These are phyloP conservation scores for Candida qinlingensis DNA, from an alignment of 805 yeast genomes.

Conservation along the genomic window DNA sequence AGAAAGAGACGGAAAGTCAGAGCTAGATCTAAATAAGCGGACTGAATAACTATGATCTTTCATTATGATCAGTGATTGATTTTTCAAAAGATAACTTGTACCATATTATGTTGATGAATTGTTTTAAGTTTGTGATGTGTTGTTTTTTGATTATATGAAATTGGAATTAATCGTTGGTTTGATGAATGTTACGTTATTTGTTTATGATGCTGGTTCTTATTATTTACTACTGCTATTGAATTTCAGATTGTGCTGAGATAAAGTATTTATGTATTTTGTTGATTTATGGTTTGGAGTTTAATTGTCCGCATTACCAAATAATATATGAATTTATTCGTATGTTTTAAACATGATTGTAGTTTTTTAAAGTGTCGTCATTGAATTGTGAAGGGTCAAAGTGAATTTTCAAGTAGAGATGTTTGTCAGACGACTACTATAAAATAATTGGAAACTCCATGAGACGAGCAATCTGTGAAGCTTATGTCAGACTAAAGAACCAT, in stretches of 20 bases:
- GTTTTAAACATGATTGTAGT: slow-evolving; percentile 4
- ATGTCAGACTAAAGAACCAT: too few relatives aligned
- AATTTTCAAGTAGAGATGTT: too few relatives aligned
- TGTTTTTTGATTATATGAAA: not conserved
- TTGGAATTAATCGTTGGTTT: not conserved
- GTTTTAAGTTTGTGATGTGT: not conserved
- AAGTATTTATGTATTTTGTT: not conserved
- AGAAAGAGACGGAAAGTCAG: slow-evolving; percentile 99
- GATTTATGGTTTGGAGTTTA: slow-evolving; percentile 1
- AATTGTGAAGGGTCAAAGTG: too few relatives aligned
- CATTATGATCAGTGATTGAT: not conserved
- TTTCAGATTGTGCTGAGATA: slow-evolving; percentile 2
- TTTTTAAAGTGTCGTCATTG: not conserved
- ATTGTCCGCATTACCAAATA: slow-evolving; percentile 9
- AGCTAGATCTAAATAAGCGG: slow-evolving; percentile 98
- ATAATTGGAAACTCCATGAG: too few relatives aligned
- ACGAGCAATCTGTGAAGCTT: too few relatives aligned
- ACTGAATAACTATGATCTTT: slow-evolving; percentile 17
- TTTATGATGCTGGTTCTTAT: slow-evolving; percentile 14
- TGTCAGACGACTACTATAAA: too few relatives aligned
- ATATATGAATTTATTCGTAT: slow-evolving; percentile 17
- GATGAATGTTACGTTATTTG: slow-evolving; percentile 2
- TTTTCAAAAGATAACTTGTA: not conserved
- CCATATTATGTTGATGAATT: not conserved
- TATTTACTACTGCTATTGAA: not conserved